phyloP scores from a whole-genome alignment of 805 yeast species.

The Candida quercuum region DNA sequence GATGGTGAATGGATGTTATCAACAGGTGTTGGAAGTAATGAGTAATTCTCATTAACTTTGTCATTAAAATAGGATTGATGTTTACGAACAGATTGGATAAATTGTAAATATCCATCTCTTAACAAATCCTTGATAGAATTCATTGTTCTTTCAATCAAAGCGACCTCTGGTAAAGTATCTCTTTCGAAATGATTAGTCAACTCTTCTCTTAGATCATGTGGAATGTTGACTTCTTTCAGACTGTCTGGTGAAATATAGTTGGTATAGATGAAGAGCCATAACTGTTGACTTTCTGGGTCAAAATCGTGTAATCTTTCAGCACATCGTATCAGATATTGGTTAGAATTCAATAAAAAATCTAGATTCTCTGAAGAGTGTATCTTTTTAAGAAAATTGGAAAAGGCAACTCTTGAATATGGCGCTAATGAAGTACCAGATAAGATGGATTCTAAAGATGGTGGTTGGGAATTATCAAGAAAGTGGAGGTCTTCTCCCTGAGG shows the following conservation, averaged over 20 bases:
- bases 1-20: conserved; percentile 4
- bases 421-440: conserved; percentile 19
- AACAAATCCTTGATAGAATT: conserved; percentile 17
- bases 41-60: conserved; percentile 10
- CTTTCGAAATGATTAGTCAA: conserved; percentile 6
- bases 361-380: conserved; percentile 23
- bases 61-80: conserved; percentile 4
- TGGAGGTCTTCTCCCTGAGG: conserved; percentile 11
- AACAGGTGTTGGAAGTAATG: conserved; percentile 14
- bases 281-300: conserved; percentile 5
- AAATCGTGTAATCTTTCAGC: not conserved
- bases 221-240: conserved; percentile 29
- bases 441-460: conserved; percentile 20
- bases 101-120: conserved; percentile 22
- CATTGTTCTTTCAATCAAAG: conserved; percentile 18
- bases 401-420: conserved; percentile 23
- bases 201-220: conserved; percentile 18
- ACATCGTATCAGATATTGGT: conserved; percentile 10
- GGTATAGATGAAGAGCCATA: conserved; percentile 26
- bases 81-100: conserved; percentile 13
- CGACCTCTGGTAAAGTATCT: conserved; percentile 12
- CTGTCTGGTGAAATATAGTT: conserved; percentile 36
- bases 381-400: conserved; percentile 17
- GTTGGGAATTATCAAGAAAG: conserved; percentile 2
- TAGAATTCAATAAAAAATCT: conserved; percentile 20